Conservation (phyloP, 148 eudicot genomes). For the Bassia scoparia region DNA sequence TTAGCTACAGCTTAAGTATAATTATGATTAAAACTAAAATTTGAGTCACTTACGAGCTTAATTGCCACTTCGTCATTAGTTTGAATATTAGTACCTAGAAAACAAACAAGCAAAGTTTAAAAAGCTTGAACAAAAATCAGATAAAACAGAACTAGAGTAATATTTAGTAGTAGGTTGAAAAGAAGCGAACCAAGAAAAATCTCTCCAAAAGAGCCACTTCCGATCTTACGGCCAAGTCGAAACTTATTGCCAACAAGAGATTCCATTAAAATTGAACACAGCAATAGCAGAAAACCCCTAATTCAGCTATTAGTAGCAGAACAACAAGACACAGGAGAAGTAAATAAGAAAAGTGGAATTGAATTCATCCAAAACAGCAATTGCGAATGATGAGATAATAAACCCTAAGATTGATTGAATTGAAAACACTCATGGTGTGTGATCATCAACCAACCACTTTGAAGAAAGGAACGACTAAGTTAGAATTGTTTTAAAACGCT, state of each 20-base stretch:
- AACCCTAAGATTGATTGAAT: constrained; percentile 17
- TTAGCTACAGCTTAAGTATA: too few species aligned
- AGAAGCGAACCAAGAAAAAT: constrained; percentile 54
- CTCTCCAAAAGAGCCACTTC: constrained; percentile 80
- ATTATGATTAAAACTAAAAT: too few species aligned
- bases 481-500: neutral
- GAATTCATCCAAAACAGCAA: neutral
- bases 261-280: constrained; percentile 36
- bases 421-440: neutral
- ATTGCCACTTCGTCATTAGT: constrained; percentile 31
- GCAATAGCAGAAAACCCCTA: neutral
- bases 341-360: neutral
- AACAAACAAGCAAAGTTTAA: constrained; percentile 7
- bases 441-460: neutral
- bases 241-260: constrained; percentile 71
- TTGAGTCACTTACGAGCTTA: constrained; percentile 24
- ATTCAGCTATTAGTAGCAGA: neutral
- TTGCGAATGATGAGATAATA: constrained; percentile 9
- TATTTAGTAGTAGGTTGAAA: too few species aligned
- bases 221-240: constrained; percentile 70
- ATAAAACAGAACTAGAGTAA: neutral
- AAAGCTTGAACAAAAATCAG: neutral
- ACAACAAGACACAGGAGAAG: too few species aligned
- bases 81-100: constrained; percentile 27
- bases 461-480: neutral